Conservation (phyloP, 2,329 filamentous ascomycete genomes). For the Diplocarpon rosae region DNA sequence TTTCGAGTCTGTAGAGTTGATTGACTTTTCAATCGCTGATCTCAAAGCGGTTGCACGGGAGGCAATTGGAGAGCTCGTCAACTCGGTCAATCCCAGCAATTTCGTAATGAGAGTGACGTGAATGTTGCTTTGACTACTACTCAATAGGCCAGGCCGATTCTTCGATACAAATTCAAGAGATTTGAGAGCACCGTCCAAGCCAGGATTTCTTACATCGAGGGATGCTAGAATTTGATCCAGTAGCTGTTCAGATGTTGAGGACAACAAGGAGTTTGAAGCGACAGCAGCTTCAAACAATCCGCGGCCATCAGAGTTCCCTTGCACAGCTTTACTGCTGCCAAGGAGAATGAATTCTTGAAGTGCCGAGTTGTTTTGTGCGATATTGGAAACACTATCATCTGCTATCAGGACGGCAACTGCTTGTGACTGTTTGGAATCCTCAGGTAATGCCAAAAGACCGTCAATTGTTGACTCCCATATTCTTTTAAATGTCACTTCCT, state of each 20-base stretch:
- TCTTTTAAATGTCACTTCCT: slow-evolving; percentile 17
- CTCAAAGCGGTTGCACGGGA: slow-evolving; percentile 28
- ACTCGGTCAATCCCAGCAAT: slow-evolving; percentile 43
- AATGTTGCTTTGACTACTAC: slow-evolving; percentile 34
- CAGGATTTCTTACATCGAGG: slow-evolving; percentile 17
- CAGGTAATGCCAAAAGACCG: slow-evolving; percentile 28
- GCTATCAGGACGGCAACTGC: slow-evolving; percentile 2
- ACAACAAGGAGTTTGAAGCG: slow-evolving; percentile 23
- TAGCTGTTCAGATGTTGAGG: slow-evolving; percentile 25
- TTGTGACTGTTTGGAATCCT: not conserved
- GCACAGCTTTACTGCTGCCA: slow-evolving; percentile 31
- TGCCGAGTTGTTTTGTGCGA: slow-evolving; percentile 30
- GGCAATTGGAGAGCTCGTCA: slow-evolving; percentile 29
- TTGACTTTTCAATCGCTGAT: slow-evolving; percentile 32
- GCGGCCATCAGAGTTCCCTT: slow-evolving; percentile 29
- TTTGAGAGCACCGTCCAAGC: slow-evolving; percentile 28
- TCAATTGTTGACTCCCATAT: slow-evolving; percentile 30
- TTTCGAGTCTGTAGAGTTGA: not conserved
- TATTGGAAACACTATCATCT: slow-evolving; percentile 5
- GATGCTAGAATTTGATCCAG: slow-evolving; percentile 23
- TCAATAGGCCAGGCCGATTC: slow-evolving; percentile 34
- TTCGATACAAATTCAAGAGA: slow-evolving; percentile 39
- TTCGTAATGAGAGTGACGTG: slow-evolving; percentile 41
- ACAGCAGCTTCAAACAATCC: slow-evolving; percentile 39
- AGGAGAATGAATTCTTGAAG: slow-evolving; percentile 39